These are phyloP conservation scores for Westerdykella sp. DNA, from an alignment of 2,329 filamentous ascomycete species.

Conservation along the genomic window DNA sequence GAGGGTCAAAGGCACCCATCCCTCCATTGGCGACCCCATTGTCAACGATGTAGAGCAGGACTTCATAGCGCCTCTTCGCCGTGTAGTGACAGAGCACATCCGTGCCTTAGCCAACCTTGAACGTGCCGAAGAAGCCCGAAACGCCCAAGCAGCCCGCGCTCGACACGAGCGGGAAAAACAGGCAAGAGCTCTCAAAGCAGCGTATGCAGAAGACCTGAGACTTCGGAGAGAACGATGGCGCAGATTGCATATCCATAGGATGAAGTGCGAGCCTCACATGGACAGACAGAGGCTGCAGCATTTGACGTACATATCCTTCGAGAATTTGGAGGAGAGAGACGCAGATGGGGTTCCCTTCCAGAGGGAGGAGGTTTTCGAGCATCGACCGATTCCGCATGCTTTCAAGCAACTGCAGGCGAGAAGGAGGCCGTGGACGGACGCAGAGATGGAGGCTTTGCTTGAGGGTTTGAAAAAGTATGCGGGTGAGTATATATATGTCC, in stretches of 20 bases:
- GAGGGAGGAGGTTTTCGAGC: slow-evolving; percentile 34
- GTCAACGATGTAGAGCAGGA: slow-evolving; percentile 17
- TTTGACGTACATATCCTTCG: slow-evolving; percentile 11
- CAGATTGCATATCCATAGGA: slow-evolving; percentile 21
- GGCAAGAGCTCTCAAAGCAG: neutral
- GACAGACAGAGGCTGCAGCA: slow-evolving; percentile 4
- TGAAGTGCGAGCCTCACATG: slow-evolving; percentile 20
- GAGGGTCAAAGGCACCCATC: slow-evolving; percentile 13
- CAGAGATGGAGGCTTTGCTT: slow-evolving; percentile 29
- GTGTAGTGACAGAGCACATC: slow-evolving; percentile 5
- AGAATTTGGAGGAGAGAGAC: slow-evolving; percentile 26
- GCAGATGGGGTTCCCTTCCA: slow-evolving; percentile 37
- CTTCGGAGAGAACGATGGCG: slow-evolving; percentile 23
- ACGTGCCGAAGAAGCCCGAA: slow-evolving; percentile 6
- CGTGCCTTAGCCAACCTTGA: neutral
- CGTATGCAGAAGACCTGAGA: neutral
- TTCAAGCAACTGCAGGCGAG: slow-evolving; percentile 8
- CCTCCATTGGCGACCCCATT: slow-evolving; percentile 13
- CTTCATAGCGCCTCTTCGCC: slow-evolving; percentile 24
- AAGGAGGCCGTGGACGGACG: slow-evolving; percentile 24
- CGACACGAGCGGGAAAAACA: slow-evolving; percentile 3
- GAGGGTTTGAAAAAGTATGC: slow-evolving; percentile 21
- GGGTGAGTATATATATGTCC: slow-evolving; percentile 14
- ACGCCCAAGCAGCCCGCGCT: slow-evolving; percentile 1
- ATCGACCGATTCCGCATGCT: slow-evolving; percentile 21